These are phyloP conservation scores for Talaromyces adpressus DNA, from an alignment of 495 filamentous ascomycete species.

Conservation along the genomic window DNA sequence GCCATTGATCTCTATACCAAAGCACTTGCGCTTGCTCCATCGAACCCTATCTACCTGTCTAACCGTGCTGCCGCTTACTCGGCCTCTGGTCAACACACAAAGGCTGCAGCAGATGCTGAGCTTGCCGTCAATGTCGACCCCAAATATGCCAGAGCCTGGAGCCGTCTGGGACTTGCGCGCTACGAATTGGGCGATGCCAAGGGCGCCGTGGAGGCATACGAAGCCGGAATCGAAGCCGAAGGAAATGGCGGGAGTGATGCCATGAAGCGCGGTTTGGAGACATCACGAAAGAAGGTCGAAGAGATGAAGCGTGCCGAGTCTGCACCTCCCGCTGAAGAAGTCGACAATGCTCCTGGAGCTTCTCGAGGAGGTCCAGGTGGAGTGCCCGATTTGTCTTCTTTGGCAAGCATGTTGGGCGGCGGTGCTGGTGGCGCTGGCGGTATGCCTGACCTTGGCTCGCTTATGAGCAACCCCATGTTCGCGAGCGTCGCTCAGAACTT, in stretches of 20 bases:
- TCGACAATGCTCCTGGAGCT: constrained; percentile 38
- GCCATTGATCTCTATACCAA: constrained; percentile 83
- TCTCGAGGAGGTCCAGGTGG: constrained; percentile 49
- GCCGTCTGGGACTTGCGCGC: constrained; percentile 77
- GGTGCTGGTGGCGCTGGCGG: constrained; percentile 60
- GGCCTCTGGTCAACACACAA: constrained; percentile 70
- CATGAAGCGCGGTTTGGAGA: constrained; percentile 94
- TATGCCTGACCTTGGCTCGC: constrained; percentile 73
- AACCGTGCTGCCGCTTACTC: constrained; percentile 93
- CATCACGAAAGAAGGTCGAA: constrained; percentile 74
- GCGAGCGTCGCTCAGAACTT: constrained; percentile 90
- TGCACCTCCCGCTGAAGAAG: constrained; percentile 43
- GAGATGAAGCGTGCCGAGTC: constrained; percentile 48
- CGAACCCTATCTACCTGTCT: constrained; percentile 93
- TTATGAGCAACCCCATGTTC: constrained; percentile 99
- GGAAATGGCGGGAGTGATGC: constrained; percentile 74
- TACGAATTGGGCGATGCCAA: constrained; percentile 86
- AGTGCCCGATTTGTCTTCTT: constrained; percentile 69
- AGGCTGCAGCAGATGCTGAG: constrained; percentile 80
- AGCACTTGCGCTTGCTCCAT: constrained; percentile 70
- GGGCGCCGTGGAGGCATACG: constrained; percentile 90
- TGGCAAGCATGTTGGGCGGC: constrained; percentile 68
- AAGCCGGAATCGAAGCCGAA: constrained; percentile 87
- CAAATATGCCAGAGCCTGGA: constrained; percentile 95
- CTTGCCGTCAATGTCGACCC: constrained; percentile 79